Conservation (phyloP, 1,284 basidiomycete genomes). For the Trametes versicolor region DNA sequence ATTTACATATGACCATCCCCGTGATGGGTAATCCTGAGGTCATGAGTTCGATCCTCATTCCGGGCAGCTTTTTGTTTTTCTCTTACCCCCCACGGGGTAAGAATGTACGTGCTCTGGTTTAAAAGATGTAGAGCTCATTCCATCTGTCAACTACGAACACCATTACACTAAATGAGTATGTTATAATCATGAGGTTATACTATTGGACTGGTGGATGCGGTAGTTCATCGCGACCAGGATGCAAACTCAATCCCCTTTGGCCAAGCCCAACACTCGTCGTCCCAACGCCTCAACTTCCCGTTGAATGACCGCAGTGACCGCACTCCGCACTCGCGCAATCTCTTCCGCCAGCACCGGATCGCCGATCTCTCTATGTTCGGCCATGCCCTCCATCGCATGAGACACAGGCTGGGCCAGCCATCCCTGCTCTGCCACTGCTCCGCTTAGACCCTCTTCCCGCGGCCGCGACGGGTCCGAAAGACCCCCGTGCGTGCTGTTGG, state of each 20-base stretch:
- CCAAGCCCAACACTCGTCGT: constrained; percentile 53
- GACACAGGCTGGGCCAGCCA: constrained; percentile 30
- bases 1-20: constrained; percentile 1
- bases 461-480: constrained; percentile 18
- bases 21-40: constrained; percentile 11
- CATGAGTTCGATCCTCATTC: constrained; percentile 14
- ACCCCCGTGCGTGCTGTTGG: constrained; percentile 23
- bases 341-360: constrained; percentile 34
- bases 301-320: constrained; percentile 68
- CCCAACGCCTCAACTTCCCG: constrained; percentile 69
- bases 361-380: background rate
- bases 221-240: no score
- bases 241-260: background rate
- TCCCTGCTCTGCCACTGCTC: constrained; percentile 16
- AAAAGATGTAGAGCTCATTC: no score
- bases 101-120: no score
- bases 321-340: constrained; percentile 56
- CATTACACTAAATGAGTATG: no score
- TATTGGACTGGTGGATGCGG: no score
- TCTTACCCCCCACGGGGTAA: background rate
- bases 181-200: no score
- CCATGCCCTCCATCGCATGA: constrained; percentile 4
- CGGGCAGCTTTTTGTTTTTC: background rate
- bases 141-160: no score
- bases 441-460: constrained; percentile 27